These are phyloP conservation scores for Phyllostachys edulis DNA, from an alignment of 176 grass and related monocot genomes.

Conservation along the genomic window DNA sequence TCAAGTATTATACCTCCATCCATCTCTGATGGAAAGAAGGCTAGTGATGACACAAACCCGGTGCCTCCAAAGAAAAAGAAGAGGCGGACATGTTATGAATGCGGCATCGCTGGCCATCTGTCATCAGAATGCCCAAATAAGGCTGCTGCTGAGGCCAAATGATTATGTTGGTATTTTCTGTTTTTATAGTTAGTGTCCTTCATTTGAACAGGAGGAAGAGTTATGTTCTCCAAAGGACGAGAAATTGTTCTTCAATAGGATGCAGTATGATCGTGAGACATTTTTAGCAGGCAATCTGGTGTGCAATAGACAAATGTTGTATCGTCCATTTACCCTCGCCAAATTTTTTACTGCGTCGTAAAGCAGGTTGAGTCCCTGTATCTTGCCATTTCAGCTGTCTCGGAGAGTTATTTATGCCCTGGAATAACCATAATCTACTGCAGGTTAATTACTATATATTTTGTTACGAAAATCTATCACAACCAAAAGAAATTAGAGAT, in stretches of 20 bases:
- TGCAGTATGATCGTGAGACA: background rate
- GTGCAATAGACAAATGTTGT: background rate
- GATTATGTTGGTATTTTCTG: background rate
- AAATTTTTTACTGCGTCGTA: conserved; percentile 7
- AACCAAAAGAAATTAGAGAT: background rate
- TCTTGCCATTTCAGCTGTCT: background rate
- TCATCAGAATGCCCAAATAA: conserved; percentile 80
- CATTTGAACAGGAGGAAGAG: background rate
- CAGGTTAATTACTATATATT: background rate
- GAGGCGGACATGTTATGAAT: conserved; percentile 75
- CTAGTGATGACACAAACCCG: conserved; percentile 8
- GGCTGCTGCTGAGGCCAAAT: conserved; percentile 23
- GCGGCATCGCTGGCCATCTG: conserved; percentile 72
- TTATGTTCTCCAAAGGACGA: background rate
- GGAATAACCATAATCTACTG: background rate
- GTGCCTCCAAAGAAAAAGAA: conserved; percentile 67
- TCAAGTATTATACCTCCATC: conserved; percentile 19
- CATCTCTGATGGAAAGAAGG: conserved; percentile 23
- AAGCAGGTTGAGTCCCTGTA: background rate
- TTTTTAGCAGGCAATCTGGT: conserved; percentile 12
- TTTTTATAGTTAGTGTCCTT: background rate
- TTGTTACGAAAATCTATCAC: background rate
- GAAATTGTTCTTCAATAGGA: conserved; percentile 15
- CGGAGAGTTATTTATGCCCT: background rate
- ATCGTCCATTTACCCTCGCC: conserved; percentile 31